These are phyloP conservation scores for Incumbomyces lentus DNA, from an alignment of 2,329 filamentous ascomycete genomes.

Conservation along the genomic window DNA sequence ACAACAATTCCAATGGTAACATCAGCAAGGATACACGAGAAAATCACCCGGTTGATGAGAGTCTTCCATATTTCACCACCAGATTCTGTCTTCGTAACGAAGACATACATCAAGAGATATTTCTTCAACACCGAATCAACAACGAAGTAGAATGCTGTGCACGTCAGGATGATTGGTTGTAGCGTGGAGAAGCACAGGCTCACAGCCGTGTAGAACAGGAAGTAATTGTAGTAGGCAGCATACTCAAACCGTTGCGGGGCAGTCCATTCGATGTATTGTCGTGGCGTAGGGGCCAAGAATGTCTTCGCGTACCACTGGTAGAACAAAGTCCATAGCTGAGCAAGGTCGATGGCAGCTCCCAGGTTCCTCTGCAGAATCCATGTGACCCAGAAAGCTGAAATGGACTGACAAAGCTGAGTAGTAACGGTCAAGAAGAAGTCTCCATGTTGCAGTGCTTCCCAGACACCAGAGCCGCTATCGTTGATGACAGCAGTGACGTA, in stretches of 20 bases:
- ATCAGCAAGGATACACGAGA: slow-evolving; percentile 69
- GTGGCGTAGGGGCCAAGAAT: slow-evolving; percentile 76
- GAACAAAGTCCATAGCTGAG: slow-evolving; percentile 74
- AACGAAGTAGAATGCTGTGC: slow-evolving; percentile 79
- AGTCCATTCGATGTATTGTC: slow-evolving; percentile 83
- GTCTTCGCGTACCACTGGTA: slow-evolving; percentile 76
- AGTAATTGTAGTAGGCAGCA: slow-evolving; percentile 95
- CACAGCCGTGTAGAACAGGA: slow-evolving; percentile 86
- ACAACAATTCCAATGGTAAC: slow-evolving; percentile 66
- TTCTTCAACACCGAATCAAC: slow-evolving; percentile 89
- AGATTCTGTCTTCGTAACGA: slow-evolving; percentile 92
- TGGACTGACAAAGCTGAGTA: slow-evolving; percentile 57
- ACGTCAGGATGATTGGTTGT: slow-evolving; percentile 76
- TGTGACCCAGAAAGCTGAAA: slow-evolving; percentile 88
- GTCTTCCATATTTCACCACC: slow-evolving; percentile 88
- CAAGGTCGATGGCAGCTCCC: slow-evolving; percentile 86
- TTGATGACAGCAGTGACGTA: slow-evolving; percentile 59
- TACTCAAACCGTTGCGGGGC: slow-evolving; percentile 91
- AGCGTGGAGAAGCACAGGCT: slow-evolving; percentile 73
- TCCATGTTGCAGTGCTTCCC: slow-evolving; percentile 56
- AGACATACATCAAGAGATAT: slow-evolving; percentile 87
- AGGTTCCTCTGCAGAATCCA: slow-evolving; percentile 89
- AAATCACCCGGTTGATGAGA: slow-evolving; percentile 84
- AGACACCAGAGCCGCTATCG: slow-evolving; percentile 47
- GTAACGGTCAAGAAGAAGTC: slow-evolving; percentile 57